Evolutionary conservation across 768 basidiomycete genomes (phyloP).

Genomic region (Hebeloma cylindrosporum): DNA sequence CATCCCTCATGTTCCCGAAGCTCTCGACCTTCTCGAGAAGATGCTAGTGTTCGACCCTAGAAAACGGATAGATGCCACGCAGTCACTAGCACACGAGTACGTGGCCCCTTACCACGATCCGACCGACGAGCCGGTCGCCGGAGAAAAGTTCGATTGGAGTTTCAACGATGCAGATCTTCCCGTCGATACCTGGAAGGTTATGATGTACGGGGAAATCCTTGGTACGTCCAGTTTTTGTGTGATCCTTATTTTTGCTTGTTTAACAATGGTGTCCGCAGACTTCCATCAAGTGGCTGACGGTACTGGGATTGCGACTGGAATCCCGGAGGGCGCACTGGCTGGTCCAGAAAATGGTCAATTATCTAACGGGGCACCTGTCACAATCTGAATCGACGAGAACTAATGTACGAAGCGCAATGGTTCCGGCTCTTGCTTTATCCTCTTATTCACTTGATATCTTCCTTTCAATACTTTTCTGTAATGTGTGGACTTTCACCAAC

Average conservation of each 20-base stretch:
- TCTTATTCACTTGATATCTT: slow-evolving; percentile 11
- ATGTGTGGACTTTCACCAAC: slow-evolving; percentile 5
- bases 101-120: slow-evolving; percentile 98
- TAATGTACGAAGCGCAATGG: background rate
- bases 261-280: slow-evolving; percentile 40
- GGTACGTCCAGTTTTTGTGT: slow-evolving; percentile 50
- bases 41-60: slow-evolving; percentile 99
- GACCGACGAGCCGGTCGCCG: slow-evolving; percentile 92
- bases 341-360: slow-evolving; percentile 47
- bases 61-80: slow-evolving; percentile 92
- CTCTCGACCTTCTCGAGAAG: slow-evolving; percentile 93
- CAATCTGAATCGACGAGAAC: slow-evolving; percentile 12
- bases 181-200: slow-evolving; percentile 99
- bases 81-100: slow-evolving; percentile 90
- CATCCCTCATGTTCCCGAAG: slow-evolving; percentile 37
- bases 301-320: slow-evolving; percentile 42
- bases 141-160: slow-evolving; percentile 97
- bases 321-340: slow-evolving; percentile 69
- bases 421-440: background rate
- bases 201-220: slow-evolving; percentile 99
- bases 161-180: slow-evolving; percentile 99
- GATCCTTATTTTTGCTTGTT: background rate
- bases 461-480: slow-evolving; percentile 8
- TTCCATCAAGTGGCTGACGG: slow-evolving; percentile 79
- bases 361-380: slow-evolving; percentile 16